phyloP scores from a whole-genome alignment of 306 rosid genomes.

The Lagenaria siceraria region DNA sequence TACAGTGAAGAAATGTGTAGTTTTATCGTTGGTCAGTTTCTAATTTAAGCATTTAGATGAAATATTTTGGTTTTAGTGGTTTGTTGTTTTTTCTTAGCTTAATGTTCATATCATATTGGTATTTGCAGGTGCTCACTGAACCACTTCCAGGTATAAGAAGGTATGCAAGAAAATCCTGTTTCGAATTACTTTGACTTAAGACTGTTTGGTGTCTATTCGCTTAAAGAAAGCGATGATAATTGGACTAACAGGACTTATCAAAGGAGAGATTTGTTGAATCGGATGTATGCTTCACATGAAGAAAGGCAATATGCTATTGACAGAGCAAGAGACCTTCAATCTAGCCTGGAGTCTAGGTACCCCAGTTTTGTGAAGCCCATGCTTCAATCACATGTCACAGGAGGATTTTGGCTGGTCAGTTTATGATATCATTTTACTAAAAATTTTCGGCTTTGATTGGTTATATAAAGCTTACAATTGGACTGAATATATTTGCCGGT shows the following conservation, averaged over 20 bases:
- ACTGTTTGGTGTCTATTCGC: background rate
- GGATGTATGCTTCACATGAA: slow-evolving; percentile 34
- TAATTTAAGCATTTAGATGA: background rate
- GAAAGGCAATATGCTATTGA: slow-evolving; percentile 24
- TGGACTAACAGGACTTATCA: slow-evolving; percentile 14
- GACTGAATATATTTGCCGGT: background rate
- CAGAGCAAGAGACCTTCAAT: slow-evolving; percentile 24
- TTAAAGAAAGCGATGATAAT: background rate
- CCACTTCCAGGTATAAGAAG: slow-evolving; percentile 22
- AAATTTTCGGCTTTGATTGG: background rate
- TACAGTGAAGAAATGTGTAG: background rate
- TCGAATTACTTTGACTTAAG: background rate
- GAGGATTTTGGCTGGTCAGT: slow-evolving; percentile 52
- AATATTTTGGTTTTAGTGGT: background rate
- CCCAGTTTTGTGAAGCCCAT: slow-evolving; percentile 36
- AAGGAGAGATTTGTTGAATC: slow-evolving; percentile 26
- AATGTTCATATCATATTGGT: background rate
- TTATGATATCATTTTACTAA: background rate
- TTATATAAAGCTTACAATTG: background rate
- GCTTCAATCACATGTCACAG: slow-evolving; percentile 44
- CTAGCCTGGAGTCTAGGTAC: slow-evolving; percentile 21
- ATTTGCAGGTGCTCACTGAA: slow-evolving; percentile 25
- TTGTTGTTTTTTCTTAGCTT: background rate
- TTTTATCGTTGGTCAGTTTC: background rate
- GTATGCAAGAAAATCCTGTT: slow-evolving; percentile 2